Evolutionary conservation across 139 green algal species (phyloP).

Genomic region (Choricystis sp.): DNA sequence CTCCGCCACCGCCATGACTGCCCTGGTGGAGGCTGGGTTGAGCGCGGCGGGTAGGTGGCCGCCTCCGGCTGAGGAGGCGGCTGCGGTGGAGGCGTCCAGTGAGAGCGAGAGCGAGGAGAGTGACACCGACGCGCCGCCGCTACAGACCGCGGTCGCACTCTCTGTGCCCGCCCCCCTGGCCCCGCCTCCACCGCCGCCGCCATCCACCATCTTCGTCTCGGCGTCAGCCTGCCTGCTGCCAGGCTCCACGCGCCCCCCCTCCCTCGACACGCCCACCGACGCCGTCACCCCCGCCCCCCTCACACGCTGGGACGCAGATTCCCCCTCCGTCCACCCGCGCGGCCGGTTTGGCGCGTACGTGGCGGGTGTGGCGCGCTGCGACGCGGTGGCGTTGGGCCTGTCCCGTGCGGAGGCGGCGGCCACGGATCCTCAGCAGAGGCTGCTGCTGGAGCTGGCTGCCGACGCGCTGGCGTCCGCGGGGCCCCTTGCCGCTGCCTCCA

Average conservation of each 20-base stretch:
- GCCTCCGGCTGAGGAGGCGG: no score
- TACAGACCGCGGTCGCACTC: no score
- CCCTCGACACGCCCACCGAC: neutral
- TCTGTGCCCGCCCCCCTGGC: neutral
- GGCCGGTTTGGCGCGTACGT: slow-evolving; percentile 30
- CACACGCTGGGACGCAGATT: neutral
- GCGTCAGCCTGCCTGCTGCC: neutral
- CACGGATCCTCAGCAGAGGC: slow-evolving; percentile 59
- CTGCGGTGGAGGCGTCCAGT: no score
- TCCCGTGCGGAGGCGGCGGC: slow-evolving; percentile 14
- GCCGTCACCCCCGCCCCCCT: neutral
- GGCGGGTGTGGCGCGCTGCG: slow-evolving; percentile 18
- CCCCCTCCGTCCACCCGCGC: neutral
- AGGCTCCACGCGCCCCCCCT: no score
- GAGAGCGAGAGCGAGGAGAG: no score
- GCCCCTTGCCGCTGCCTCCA: neutral
- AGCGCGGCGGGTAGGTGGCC: neutral
- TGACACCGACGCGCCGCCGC: no score
- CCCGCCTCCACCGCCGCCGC: neutral
- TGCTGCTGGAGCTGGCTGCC: slow-evolving; percentile 34
- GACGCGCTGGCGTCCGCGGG: neutral
- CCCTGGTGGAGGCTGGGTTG: neutral
- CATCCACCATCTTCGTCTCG: neutral
- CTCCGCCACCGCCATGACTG: slow-evolving; percentile 14
- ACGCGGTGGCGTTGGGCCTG: slow-evolving; percentile 20